Percentiles rank a stretch among this genome's conserved stretches.
These are phyloP conservation scores for Ilyonectria mors-panacis DNA, from an alignment of 2,329 filamentous ascomycete genomes.

Conservation along the genomic window DNA sequence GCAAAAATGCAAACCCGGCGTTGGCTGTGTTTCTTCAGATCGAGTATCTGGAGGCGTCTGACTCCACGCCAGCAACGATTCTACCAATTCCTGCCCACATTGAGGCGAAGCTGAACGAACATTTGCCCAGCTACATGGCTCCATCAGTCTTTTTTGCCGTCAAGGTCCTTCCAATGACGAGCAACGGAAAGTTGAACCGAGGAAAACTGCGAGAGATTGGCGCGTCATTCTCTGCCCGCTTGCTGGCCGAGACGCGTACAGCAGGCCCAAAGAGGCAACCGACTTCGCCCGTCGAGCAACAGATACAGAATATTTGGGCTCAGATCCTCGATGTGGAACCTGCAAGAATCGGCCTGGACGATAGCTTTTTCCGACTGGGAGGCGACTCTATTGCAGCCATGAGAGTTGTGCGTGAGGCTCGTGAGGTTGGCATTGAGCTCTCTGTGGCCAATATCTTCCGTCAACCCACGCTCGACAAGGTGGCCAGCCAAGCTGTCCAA, in stretches of 20 bases:
- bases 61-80: background rate
- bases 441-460: background rate
- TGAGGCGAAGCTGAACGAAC: slow-evolving; percentile 2
- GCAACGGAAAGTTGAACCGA: slow-evolving; percentile 20
- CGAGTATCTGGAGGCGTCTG: background rate
- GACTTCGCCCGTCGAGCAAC: background rate
- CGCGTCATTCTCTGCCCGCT: background rate
- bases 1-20: background rate
- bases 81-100: background rate
- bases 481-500: background rate
- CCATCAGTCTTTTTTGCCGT: slow-evolving; percentile 33
- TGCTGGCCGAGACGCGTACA: background rate
- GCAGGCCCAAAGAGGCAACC: background rate
- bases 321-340: slow-evolving; percentile 53
- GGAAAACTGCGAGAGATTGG: slow-evolving; percentile 21
- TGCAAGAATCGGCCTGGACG: slow-evolving; percentile 62
- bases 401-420: slow-evolving; percentile 54
- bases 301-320: slow-evolving; percentile 55
- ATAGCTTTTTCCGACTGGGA: slow-evolving; percentile 63
- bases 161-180: background rate
- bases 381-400: slow-evolving; percentile 66
- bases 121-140: slow-evolving; percentile 37
- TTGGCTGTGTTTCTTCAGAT: background rate
- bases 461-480: background rate
- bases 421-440: slow-evolving; percentile 22